A percentile compares a stretch with the other conserved stretches of the same genome.
These are phyloP conservation scores for Cryptococcus depauperatus DNA, from an alignment of 1,284 basidiomycete species.

Conservation along the genomic window DNA sequence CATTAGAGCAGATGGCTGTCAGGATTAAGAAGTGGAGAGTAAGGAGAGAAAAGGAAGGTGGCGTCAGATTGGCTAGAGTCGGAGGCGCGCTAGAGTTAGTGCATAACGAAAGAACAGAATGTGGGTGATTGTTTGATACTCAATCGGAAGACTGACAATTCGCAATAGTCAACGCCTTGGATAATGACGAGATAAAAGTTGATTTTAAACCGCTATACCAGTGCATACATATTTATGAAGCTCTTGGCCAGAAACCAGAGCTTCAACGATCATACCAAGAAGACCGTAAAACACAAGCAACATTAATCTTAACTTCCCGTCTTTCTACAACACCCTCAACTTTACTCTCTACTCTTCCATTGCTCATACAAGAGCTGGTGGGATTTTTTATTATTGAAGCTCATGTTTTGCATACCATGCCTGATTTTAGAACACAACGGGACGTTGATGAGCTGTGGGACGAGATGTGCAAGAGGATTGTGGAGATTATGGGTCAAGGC, in stretches of 20 bases:
- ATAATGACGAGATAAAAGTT: constrained; percentile 78
- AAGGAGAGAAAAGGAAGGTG: constrained; percentile 58
- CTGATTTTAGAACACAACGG: constrained; percentile 69
- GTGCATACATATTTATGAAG: constrained; percentile 94
- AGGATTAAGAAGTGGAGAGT: constrained; percentile 77
- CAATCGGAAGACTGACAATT: background rate
- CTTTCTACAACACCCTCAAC: constrained; percentile 44
- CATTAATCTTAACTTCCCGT: constrained; percentile 73
- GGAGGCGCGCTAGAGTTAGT: constrained; percentile 92
- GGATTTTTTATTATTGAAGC: constrained; percentile 98
- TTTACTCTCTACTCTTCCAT: constrained; percentile 48
- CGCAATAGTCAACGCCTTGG: constrained; percentile 69
- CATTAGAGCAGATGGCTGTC: constrained; percentile 81
- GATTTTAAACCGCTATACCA: constrained; percentile 95
- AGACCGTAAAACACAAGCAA: constrained; percentile 96
- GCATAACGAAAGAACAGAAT: constrained; percentile 88
- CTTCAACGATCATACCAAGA: constrained; percentile 89
- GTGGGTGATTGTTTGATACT: constrained; percentile 49
- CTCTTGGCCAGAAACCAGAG: constrained; percentile 79
- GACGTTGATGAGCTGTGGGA: constrained; percentile 98
- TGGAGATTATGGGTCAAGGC: constrained; percentile 64
- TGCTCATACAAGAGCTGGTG: constrained; percentile 85
- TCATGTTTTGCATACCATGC: constrained; percentile 80
- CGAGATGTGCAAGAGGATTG: constrained; percentile 68
- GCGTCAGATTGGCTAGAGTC: constrained; percentile 62